A percentile compares a stretch with the other conserved stretches of the same genome.
phyloP scores from a whole-genome alignment of 257 asterid genomes.

The Solanum pinnatisectum region DNA sequence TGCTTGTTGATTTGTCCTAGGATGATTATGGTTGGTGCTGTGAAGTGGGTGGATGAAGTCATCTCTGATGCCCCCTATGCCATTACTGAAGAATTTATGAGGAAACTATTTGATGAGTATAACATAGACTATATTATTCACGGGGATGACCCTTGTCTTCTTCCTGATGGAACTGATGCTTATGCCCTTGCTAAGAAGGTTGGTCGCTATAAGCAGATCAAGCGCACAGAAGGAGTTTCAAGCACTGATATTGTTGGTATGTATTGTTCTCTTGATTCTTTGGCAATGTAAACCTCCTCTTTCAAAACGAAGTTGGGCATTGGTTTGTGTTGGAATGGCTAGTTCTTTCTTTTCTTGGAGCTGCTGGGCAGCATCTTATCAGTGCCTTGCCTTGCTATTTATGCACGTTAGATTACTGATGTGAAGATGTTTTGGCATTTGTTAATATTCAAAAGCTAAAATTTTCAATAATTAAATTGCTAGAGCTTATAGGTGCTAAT shows the following conservation, averaged over 20 bases:
- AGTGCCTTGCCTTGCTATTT: neutral
- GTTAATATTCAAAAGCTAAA: neutral
- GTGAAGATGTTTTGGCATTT: neutral
- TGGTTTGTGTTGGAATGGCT: neutral
- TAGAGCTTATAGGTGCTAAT: neutral
- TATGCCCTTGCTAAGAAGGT: slow-evolving; percentile 94
- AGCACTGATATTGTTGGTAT: slow-evolving; percentile 93
- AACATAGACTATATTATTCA: slow-evolving; percentile 85
- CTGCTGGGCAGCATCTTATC: neutral
- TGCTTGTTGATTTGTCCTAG: slow-evolving; percentile 22
- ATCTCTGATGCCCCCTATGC: slow-evolving; percentile 97
- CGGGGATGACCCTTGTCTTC: slow-evolving; percentile 94
- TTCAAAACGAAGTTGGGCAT: neutral
- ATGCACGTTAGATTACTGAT: neutral
- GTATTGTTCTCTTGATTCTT: slow-evolving; percentile 1
- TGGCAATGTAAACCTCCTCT: neutral
- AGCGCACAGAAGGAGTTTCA: slow-evolving; percentile 95
- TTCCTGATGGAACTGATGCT: slow-evolving; percentile 93
- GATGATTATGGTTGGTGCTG: slow-evolving; percentile 95
- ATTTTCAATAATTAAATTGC: neutral
- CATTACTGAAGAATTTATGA: slow-evolving; percentile 91
- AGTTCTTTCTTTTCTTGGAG: neutral
- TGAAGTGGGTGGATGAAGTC: slow-evolving; percentile 96
- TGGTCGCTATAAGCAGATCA: slow-evolving; percentile 90
- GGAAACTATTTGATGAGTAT: slow-evolving; percentile 78